Evolutionary conservation across 768 basidiomycete genomes (phyloP).

Genomic region (Pleurotus giganteus): DNA sequence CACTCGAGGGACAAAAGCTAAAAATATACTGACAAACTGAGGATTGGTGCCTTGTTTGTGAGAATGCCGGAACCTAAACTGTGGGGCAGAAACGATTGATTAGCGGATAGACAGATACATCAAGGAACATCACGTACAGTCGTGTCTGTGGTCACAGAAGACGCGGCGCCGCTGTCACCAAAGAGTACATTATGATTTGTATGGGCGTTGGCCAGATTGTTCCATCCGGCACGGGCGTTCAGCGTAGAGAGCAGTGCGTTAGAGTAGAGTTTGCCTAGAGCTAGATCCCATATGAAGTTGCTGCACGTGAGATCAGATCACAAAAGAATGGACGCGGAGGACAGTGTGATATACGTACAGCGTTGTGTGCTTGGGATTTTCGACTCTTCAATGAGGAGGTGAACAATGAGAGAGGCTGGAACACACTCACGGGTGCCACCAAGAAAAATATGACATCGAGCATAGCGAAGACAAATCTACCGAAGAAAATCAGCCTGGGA

Average conservation of each 20-base stretch:
- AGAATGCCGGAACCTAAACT: not conserved
- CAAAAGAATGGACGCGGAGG: not conserved
- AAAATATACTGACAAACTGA: not conserved
- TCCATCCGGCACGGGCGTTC: slow-evolving; percentile 33
- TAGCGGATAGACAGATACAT: not conserved
- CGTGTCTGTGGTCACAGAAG: not conserved
- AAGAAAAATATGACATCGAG: slow-evolving; percentile 14
- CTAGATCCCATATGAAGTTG: slow-evolving; percentile 50
- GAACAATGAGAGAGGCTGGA: not conserved
- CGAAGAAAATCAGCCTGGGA: not conserved
- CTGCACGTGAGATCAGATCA: slow-evolving; percentile 17
- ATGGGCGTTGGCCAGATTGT: not conserved
- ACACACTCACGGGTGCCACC: slow-evolving; percentile 11
- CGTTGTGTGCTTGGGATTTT: slow-evolving; percentile 35
- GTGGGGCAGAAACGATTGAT: not conserved
- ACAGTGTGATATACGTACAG: slow-evolving; percentile 28
- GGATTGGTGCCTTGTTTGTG: not conserved
- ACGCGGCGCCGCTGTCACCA: not conserved
- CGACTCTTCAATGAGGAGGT: not conserved
- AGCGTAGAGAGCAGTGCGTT: slow-evolving; percentile 49
- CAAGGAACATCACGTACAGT: not conserved
- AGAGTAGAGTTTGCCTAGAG: slow-evolving; percentile 45
- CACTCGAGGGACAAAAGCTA: not conserved
- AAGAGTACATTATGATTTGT: slow-evolving; percentile 8
- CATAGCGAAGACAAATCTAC: slow-evolving; percentile 3